Evolutionary conservation across 768 basidiomycete species (phyloP).

Genomic region (Pisolithus albus): DNA sequence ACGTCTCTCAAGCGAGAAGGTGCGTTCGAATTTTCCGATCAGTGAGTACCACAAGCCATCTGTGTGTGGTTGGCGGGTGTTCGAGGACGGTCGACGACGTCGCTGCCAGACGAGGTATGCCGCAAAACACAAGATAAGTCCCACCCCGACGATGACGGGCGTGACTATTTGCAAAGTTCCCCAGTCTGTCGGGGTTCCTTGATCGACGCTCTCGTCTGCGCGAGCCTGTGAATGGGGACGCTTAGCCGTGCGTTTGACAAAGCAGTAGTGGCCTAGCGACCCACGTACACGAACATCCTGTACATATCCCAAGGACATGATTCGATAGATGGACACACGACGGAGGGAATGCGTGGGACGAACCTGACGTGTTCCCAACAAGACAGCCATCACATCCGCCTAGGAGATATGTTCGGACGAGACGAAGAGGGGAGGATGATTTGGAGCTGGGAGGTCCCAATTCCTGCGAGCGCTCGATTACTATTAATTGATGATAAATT

Average conservation of each 20-base stretch:
- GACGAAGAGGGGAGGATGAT: neutral
- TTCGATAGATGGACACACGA: constrained; percentile 1
- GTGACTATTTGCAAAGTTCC: constrained; percentile 26
- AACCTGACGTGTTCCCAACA: constrained; percentile 10
- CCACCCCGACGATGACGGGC: constrained; percentile 29
- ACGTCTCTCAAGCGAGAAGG: constrained; percentile 10
- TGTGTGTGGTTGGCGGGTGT: constrained; percentile 2
- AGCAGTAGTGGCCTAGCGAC: neutral
- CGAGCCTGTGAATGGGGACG: constrained; percentile 12
- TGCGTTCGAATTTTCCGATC: constrained; percentile 8
- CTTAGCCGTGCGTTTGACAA: neutral
- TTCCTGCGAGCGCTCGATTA: constrained; percentile 2
- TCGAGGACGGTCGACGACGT: neutral
- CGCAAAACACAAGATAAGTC: constrained; percentile 18
- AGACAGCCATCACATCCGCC: constrained; percentile 18
- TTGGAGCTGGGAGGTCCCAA: constrained; percentile 3
- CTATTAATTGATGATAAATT: constrained; percentile 7
- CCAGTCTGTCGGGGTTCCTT: constrained; percentile 10
- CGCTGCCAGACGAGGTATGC: constrained; percentile 21
- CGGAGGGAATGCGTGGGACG: neutral
- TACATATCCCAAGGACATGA: neutral
- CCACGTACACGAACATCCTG: constrained; percentile 19
- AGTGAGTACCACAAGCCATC: constrained; percentile 9
- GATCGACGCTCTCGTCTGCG: neutral
- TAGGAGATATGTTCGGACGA: neutral